Conservation (phyloP, 2,329 filamentous ascomycete species). For the Metarhizium rileyi region DNA sequence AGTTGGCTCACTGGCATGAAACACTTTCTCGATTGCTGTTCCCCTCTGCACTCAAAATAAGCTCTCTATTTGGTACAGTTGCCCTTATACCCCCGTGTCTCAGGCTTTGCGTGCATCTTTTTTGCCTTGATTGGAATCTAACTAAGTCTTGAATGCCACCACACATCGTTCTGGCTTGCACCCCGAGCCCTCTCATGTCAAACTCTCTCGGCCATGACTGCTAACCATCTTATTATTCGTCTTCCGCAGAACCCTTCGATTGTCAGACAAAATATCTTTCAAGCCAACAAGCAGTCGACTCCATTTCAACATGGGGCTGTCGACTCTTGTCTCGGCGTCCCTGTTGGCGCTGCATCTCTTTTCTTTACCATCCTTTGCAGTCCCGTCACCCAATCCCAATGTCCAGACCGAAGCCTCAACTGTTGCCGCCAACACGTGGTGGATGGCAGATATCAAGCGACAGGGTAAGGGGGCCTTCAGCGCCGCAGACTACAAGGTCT, state of each 20-base stretch:
- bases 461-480: constrained; percentile 58
- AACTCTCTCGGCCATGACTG: background rate
- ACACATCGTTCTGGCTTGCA: background rate
- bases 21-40: background rate
- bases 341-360: constrained; percentile 35
- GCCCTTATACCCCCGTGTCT: background rate
- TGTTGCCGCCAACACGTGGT: constrained; percentile 44
- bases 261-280: background rate
- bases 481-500: constrained; percentile 53
- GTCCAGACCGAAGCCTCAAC: constrained; percentile 7
- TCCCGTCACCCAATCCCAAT: constrained; percentile 18
- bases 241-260: background rate
- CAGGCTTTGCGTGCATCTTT: background rate
- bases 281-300: constrained; percentile 17
- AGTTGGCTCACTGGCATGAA: background rate
- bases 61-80: background rate
- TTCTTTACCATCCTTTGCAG: constrained; percentile 22
- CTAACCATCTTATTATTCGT: background rate
- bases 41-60: background rate
- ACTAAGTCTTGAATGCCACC: background rate
- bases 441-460: constrained; percentile 60
- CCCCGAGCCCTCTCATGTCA: background rate
- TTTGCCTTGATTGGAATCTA: too few relatives aligned
- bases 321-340: constrained; percentile 30
- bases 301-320: constrained; percentile 34